Evolutionary conservation across 768 basidiomycete species (phyloP).

Genomic region (Stropharia rugosoannulata): DNA sequence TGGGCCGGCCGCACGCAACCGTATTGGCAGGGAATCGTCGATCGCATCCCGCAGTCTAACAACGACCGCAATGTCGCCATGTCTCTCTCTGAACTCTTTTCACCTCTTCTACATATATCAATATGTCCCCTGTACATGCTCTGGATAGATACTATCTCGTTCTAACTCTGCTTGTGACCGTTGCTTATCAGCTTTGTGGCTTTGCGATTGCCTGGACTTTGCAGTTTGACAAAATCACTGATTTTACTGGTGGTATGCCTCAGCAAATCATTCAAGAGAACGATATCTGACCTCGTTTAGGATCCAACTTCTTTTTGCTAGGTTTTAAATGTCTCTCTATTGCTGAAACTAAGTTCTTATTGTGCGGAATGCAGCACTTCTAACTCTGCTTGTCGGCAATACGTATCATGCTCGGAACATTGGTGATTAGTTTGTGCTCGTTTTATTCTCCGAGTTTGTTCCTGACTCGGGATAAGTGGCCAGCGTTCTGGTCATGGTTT

Average conservation of each 20-base stretch:
- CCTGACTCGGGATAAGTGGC: constrained; percentile 28
- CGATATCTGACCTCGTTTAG: constrained; percentile 20
- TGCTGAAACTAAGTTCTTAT: too few relatives aligned
- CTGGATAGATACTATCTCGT: constrained; percentile 50
- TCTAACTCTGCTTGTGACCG: constrained; percentile 50
- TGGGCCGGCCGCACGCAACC: too few relatives aligned
- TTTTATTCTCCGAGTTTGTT: neutral
- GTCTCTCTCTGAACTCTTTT: neutral
- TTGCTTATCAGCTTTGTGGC: constrained; percentile 59
- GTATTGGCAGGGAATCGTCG: too few relatives aligned
- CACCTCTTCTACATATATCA: neutral
- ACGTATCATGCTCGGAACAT: constrained; percentile 61
- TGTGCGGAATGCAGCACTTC: constrained; percentile 37
- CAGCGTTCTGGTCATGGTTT: constrained; percentile 62
- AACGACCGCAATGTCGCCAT: neutral
- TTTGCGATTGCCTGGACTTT: constrained; percentile 69
- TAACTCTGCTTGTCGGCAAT: constrained; percentile 61
- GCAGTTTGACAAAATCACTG: constrained; percentile 75
- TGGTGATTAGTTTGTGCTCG: constrained; percentile 15
- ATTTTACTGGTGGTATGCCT: constrained; percentile 55
- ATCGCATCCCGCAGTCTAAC: neutral
- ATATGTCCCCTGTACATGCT: constrained; percentile 39
- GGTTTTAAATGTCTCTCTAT: constrained; percentile 26
- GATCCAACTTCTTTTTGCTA: constrained; percentile 68
- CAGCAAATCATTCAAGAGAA: neutral